phyloP scores from a whole-genome alignment of 2,329 filamentous ascomycete species.

The Calonectria pauciramosa region DNA sequence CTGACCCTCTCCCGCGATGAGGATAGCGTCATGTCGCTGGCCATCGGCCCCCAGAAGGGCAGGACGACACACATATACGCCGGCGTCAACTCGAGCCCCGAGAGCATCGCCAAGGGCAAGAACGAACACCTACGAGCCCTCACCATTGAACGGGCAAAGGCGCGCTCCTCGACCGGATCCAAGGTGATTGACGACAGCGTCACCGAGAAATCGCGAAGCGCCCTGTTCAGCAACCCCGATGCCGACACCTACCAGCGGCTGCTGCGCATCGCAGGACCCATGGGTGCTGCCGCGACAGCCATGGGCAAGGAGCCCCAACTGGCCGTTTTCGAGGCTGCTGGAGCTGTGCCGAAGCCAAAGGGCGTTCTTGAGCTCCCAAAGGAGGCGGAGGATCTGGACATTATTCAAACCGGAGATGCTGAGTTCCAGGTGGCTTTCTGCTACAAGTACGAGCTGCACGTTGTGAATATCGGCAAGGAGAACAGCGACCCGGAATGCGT shows the following conservation, averaged over 20 bases:
- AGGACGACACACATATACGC: slow-evolving; percentile 73
- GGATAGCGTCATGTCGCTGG: slow-evolving; percentile 89
- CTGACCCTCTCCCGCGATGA: slow-evolving; percentile 85
- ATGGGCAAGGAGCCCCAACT: slow-evolving; percentile 83
- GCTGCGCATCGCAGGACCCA: slow-evolving; percentile 70
- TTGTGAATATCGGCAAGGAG: slow-evolving; percentile 70
- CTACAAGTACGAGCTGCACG: slow-evolving; percentile 80
- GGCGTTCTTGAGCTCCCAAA: slow-evolving; percentile 64
- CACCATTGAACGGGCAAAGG: slow-evolving; percentile 63
- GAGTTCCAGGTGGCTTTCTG: slow-evolving; percentile 84
- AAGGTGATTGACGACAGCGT: slow-evolving; percentile 55
- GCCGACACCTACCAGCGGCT: slow-evolving; percentile 72
- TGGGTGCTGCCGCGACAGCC: slow-evolving; percentile 85
- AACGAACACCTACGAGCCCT: slow-evolving; percentile 90
- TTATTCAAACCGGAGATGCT: slow-evolving; percentile 71
- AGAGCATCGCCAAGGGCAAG: slow-evolving; percentile 78
- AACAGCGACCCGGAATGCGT: slow-evolving; percentile 64
- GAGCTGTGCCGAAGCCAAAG: slow-evolving; percentile 60
- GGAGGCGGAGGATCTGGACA: slow-evolving; percentile 79
- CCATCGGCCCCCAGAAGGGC: slow-evolving; percentile 72
- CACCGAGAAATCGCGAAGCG: slow-evolving; percentile 64
- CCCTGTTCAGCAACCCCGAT: slow-evolving; percentile 65
- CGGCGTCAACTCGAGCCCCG: slow-evolving; percentile 85
- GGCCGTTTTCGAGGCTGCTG: slow-evolving; percentile 78
- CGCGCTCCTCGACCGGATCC: slow-evolving; percentile 47